A percentile compares a stretch with the other conserved stretches of the same genome.
Evolutionary conservation across 1,284 basidiomycete genomes (phyloP).

Genomic region (Rhodotorula mucilaginosa): DNA sequence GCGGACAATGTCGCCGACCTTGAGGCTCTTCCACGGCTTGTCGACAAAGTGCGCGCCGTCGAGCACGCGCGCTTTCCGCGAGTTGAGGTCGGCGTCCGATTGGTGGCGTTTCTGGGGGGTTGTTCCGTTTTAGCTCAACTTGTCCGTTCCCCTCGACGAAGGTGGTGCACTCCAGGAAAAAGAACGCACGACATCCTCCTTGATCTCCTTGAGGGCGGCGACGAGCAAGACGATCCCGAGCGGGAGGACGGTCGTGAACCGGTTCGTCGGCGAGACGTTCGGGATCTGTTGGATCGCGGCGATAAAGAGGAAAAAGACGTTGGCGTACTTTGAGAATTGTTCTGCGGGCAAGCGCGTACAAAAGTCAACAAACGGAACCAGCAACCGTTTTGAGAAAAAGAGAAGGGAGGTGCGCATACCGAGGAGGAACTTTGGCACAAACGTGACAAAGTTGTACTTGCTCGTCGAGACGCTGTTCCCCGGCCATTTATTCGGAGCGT

Average conservation of each 20-base stretch:
- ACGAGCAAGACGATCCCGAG: constrained; percentile 85
- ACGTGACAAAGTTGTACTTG: constrained; percentile 89
- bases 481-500: constrained; percentile 31
- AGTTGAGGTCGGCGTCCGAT: constrained; percentile 88
- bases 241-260: constrained; percentile 92
- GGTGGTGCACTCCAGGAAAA: too few relatives aligned
- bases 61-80: constrained; percentile 76
- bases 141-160: too few relatives aligned
- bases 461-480: constrained; percentile 86
- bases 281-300: constrained; percentile 98
- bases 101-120: constrained; percentile 75
- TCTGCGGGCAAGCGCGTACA: constrained; percentile 56
- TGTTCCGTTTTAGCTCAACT: too few relatives aligned
- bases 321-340: constrained; percentile 98
- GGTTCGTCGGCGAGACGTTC: constrained; percentile 92
- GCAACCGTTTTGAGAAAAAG: background rate
- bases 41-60: constrained; percentile 63
- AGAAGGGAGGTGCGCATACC: constrained; percentile 58
- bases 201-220: constrained; percentile 93
- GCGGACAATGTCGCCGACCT: constrained; percentile 88
- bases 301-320: constrained; percentile 98
- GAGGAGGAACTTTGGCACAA: constrained; percentile 87
- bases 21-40: constrained; percentile 83
- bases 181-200: constrained; percentile 72
- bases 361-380: background rate